These are phyloP conservation scores for Xerocomus potaroensis DNA, from an alignment of 768 basidiomycete species.

Conservation along the genomic window DNA sequence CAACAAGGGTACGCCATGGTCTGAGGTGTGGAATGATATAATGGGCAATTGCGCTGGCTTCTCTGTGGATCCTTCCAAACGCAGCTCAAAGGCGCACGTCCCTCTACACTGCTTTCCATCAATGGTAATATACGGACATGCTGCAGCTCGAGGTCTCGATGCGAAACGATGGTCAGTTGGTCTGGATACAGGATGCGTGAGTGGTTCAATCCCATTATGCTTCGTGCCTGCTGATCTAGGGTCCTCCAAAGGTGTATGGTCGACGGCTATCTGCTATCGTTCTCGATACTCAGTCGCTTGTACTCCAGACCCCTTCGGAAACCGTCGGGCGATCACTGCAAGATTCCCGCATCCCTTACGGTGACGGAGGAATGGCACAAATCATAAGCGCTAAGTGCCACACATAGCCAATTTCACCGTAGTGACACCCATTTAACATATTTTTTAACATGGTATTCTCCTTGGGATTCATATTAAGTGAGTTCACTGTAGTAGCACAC, in stretches of 20 bases:
- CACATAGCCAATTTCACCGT: neutral
- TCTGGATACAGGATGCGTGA: constrained; percentile 82
- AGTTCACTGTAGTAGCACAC: too few species aligned
- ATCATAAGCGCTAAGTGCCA: constrained; percentile 51
- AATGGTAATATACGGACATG: constrained; percentile 85
- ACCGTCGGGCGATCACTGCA: constrained; percentile 17
- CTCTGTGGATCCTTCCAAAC: constrained; percentile 8
- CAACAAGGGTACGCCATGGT: constrained; percentile 64
- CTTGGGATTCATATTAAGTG: too few species aligned
- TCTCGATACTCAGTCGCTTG: constrained; percentile 35
- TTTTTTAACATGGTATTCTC: neutral
- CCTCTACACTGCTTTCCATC: constrained; percentile 62
- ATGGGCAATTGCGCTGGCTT: constrained; percentile 59
- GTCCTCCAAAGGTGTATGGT: constrained; percentile 49
- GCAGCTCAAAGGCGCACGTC: constrained; percentile 9
- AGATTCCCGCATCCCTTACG: constrained; percentile 44
- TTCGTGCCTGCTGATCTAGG: neutral
- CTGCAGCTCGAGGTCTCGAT: constrained; percentile 75
- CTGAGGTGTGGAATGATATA: constrained; percentile 66
- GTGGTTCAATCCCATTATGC: constrained; percentile 21
- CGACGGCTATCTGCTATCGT: constrained; percentile 63
- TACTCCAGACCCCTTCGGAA: constrained; percentile 5
- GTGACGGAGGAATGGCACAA: constrained; percentile 48
- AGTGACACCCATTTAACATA: constrained; percentile 1
- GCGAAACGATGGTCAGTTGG: constrained; percentile 81